Percentiles rank a stretch among this genome's conserved stretches.
These are phyloP conservation scores for Solanum virginianum DNA, from an alignment of 257 asterid genomes.

Conservation along the genomic window DNA sequence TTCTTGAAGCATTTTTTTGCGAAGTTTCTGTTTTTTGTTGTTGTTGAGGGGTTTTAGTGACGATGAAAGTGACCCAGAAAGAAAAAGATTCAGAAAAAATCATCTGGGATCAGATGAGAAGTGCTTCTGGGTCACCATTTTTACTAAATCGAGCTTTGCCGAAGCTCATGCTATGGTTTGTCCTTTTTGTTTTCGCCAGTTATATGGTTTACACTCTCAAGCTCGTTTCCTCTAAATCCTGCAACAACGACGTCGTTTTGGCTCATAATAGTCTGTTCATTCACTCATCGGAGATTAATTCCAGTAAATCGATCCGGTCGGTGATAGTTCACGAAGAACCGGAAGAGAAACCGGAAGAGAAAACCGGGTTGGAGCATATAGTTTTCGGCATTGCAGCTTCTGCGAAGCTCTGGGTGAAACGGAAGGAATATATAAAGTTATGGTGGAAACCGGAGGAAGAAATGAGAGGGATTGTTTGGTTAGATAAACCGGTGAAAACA, in stretches of 20 bases:
- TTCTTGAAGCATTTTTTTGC: background rate
- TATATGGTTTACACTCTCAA: constrained; percentile 40
- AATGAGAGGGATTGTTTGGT: constrained; percentile 75
- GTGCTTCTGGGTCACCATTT: constrained; percentile 5
- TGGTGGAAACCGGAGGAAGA: constrained; percentile 57
- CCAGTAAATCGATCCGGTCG: background rate
- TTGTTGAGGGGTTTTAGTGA: background rate
- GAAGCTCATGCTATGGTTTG: constrained; percentile 27
- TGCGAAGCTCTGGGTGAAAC: constrained; percentile 48
- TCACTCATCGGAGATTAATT: background rate
- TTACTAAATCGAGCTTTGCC: constrained; percentile 17
- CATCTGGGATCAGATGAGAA: constrained; percentile 21
- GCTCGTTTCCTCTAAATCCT: constrained; percentile 32
- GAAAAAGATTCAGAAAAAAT: constrained; percentile 20
- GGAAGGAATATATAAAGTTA: constrained; percentile 65
- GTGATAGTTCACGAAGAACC: background rate
- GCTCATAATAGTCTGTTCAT: background rate
- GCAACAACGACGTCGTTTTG: constrained; percentile 21
- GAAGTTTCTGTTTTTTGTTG: background rate
- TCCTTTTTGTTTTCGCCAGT: constrained; percentile 39
- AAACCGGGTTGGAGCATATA: constrained; percentile 45
- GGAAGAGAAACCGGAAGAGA: background rate
- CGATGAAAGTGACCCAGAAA: constrained; percentile 20
- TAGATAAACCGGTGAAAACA: constrained; percentile 35
- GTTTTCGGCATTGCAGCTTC: constrained; percentile 90